Conservation (phyloP, 768 basidiomycete species). For the Mycena galopus region DNA sequence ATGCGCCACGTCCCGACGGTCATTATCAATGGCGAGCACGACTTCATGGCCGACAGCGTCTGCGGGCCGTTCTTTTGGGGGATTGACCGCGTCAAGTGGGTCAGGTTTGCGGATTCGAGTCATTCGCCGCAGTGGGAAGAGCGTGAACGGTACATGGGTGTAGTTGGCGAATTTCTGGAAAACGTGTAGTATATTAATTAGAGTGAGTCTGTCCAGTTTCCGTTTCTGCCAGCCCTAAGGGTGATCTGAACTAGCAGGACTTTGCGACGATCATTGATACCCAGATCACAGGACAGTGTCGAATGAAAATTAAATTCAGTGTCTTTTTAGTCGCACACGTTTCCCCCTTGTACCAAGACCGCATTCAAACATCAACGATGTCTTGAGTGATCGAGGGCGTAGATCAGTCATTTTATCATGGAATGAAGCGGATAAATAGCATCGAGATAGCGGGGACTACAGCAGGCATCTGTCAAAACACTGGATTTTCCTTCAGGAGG, state of each 20-base stretch:
- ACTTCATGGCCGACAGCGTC: constrained; percentile 53
- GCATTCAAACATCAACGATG: too few relatives aligned
- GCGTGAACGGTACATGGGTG: constrained; percentile 43
- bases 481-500: not conserved
- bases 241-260: too few relatives aligned
- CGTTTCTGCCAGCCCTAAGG: too few relatives aligned
- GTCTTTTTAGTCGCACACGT: too few relatives aligned
- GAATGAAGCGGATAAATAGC: not conserved
- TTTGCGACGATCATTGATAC: too few relatives aligned
- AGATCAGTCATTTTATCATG: too few relatives aligned
- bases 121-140: constrained; percentile 51
- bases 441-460: not conserved
- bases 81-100: constrained; percentile 48
- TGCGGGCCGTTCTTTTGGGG: constrained; percentile 48
- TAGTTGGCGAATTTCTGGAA: constrained; percentile 44
- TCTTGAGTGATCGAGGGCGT: too few relatives aligned
- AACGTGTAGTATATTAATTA: not conserved
- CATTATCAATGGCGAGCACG: constrained; percentile 52
- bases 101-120: constrained; percentile 45
- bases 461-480: constrained; percentile 6
- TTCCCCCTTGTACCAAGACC: too few relatives aligned
- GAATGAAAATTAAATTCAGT: too few relatives aligned
- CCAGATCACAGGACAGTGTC: too few relatives aligned
- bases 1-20: constrained; percentile 46
- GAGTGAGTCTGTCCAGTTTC: not conserved